Conservation (phyloP, 192 early-diverging fungal genomes). For the Umbelopsis sp. region DNA sequence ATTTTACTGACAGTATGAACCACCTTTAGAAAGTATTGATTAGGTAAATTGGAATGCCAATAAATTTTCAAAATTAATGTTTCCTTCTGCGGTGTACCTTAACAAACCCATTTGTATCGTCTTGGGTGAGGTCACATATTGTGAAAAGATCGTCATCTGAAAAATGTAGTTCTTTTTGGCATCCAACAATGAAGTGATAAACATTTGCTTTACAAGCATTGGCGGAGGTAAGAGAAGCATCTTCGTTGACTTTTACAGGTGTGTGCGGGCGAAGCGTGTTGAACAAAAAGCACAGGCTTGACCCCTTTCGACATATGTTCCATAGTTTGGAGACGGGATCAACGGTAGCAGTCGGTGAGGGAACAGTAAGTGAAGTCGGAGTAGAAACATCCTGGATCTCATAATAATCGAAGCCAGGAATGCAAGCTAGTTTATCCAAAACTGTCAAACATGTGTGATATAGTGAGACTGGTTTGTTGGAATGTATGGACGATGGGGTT, state of each 20-base stretch:
- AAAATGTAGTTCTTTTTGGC: conserved; percentile 76
- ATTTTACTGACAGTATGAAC: conserved; percentile 82
- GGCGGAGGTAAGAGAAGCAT: conserved; percentile 49
- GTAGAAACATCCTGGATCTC: conserved; percentile 50
- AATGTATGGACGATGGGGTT: neutral
- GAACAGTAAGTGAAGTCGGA: conserved; percentile 39
- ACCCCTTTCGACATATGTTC: conserved; percentile 75
- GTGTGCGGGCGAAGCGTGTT: conserved; percentile 67
- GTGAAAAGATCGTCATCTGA: conserved; percentile 78
- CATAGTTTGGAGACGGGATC: conserved; percentile 77
- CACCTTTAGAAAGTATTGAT: conserved; percentile 49
- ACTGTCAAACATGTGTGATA: conserved; percentile 75
- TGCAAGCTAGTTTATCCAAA: conserved; percentile 65
- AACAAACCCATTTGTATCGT: conserved; percentile 96
- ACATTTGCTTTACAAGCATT: conserved; percentile 84
- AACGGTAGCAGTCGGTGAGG: conserved; percentile 19
- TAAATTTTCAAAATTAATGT: too few relatives aligned
- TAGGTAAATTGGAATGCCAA: neutral
- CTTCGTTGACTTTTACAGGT: conserved; percentile 57
- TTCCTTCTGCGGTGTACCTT: conserved; percentile 63
- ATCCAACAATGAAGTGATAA: conserved; percentile 87
- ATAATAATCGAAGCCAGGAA: conserved; percentile 70
- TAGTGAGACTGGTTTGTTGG: conserved; percentile 59
- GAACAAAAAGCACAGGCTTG: conserved; percentile 71
- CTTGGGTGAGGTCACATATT: conserved; percentile 85